Evolutionary conservation across 2,329 filamentous ascomycete genomes (phyloP).

Genomic region (Metarhizium humberi): DNA sequence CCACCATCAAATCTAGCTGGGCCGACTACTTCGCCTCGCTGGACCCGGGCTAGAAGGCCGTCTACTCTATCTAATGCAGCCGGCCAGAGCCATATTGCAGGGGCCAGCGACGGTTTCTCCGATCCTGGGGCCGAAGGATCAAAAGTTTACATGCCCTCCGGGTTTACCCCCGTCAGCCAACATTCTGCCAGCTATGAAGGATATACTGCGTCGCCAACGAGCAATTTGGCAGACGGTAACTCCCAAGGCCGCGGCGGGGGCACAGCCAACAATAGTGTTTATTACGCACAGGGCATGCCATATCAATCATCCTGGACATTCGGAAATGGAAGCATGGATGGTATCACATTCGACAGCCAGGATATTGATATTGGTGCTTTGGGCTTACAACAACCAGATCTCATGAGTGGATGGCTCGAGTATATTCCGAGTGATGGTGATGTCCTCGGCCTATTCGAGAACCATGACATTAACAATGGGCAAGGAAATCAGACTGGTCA

Average conservation of each 20-base stretch:
- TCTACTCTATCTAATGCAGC: slow-evolving; percentile 13
- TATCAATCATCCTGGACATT: slow-evolving; percentile 22
- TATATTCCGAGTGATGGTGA: slow-evolving; percentile 61
- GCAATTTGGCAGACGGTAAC: slow-evolving; percentile 26
- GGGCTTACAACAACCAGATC: slow-evolving; percentile 47
- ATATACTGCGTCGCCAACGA: slow-evolving; percentile 32
- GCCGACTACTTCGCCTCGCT: slow-evolving; percentile 32
- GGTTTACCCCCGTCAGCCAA: slow-evolving; percentile 33
- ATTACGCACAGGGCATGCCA: slow-evolving; percentile 18
- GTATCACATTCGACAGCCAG: slow-evolving; percentile 66
- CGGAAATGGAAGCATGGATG: slow-evolving; percentile 28
- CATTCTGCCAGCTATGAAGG: slow-evolving; percentile 33
- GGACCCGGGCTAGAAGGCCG: slow-evolving; percentile 15
- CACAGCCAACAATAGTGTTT: slow-evolving; percentile 9
- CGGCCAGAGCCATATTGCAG: slow-evolving; percentile 13
- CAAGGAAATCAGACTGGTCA: slow-evolving; percentile 1
- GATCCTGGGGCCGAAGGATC: slow-evolving; percentile 17
- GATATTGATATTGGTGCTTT: slow-evolving; percentile 67
- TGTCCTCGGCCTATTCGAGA: slow-evolving; percentile 47
- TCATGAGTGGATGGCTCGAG: slow-evolving; percentile 64
- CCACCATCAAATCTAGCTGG: slow-evolving; percentile 40
- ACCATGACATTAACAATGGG: slow-evolving; percentile 19
- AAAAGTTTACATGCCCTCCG: slow-evolving; percentile 23
- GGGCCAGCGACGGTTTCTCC: slow-evolving; percentile 20
- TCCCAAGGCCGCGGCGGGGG: background rate